These are phyloP conservation scores for Massariosphaeria phaeospora DNA, from an alignment of 495 filamentous ascomycete genomes.

Conservation along the genomic window DNA sequence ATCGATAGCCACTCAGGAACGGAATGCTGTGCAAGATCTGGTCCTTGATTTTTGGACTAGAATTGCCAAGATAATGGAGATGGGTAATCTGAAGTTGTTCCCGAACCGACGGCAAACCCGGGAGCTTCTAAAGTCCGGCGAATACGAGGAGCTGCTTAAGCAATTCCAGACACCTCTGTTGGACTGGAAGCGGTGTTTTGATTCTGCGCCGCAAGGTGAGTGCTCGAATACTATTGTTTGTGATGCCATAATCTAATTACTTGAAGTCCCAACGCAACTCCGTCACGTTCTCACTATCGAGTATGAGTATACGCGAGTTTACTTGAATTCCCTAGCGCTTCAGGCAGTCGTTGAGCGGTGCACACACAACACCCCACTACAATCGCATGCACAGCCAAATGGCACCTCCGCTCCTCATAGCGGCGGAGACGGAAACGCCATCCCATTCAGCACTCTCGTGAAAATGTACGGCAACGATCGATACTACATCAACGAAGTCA, in stretches of 20 bases:
- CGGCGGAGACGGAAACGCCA: conserved; percentile 41
- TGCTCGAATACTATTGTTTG: conserved; percentile 41
- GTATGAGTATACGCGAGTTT: conserved; percentile 50
- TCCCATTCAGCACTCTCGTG: conserved; percentile 51
- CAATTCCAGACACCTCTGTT: conserved; percentile 70
- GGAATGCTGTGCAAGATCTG: conserved; percentile 54
- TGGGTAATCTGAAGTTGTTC: conserved; percentile 79
- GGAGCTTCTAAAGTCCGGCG: conserved; percentile 75
- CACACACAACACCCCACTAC: conserved; percentile 54
- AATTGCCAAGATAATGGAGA: conserved; percentile 82
- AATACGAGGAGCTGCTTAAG: conserved; percentile 73
- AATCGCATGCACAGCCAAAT: conserved; percentile 30
- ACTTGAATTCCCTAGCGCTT: conserved; percentile 85
- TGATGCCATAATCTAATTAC: conserved; percentile 32
- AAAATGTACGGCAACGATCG: conserved; percentile 60
- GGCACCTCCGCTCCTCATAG: conserved; percentile 11
- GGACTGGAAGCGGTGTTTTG: conserved; percentile 70
- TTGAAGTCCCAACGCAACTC: conserved; percentile 65
- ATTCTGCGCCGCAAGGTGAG: conserved; percentile 45
- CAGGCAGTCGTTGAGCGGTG: conserved; percentile 94
- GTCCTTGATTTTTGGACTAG: conserved; percentile 91
- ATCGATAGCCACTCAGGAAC: conserved; percentile 40
- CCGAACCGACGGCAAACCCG: conserved; percentile 76
- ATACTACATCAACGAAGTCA: conserved; percentile 80
- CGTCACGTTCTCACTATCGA: conserved; percentile 78